phyloP scores from a whole-genome alignment of 352 stramenopile genomes.

The Phytophthora ohioensis region DNA sequence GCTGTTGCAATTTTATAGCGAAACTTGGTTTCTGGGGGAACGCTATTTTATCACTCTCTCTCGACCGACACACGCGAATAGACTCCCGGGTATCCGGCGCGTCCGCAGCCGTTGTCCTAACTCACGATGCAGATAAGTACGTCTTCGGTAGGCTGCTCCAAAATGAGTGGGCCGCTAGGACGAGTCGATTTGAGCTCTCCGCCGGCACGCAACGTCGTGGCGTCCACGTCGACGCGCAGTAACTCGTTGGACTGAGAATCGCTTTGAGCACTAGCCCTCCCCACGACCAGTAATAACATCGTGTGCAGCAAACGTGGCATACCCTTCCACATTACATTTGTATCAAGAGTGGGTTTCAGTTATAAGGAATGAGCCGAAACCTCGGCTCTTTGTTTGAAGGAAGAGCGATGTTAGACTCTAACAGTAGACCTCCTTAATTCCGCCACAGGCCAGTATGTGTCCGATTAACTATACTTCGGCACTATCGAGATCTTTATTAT shows the following conservation, averaged over 20 bases:
- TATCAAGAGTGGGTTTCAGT: too few species aligned
- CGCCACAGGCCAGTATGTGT: too few species aligned
- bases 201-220: constrained; percentile 65
- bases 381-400: too few species aligned
- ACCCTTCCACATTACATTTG: too few species aligned
- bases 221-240: constrained; percentile 40
- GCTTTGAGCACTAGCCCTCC: constrained; percentile 28
- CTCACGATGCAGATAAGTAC: constrained; percentile 62
- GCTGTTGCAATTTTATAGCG: constrained; percentile 12
- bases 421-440: too few species aligned
- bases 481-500: too few species aligned
- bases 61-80: constrained; percentile 60
- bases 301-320: too few species aligned
- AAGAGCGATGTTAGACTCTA: too few species aligned
- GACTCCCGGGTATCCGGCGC: constrained; percentile 48
- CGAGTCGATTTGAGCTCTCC: constrained; percentile 55
- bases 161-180: constrained; percentile 47
- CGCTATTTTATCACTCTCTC: constrained; percentile 33
- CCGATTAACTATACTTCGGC: too few species aligned
- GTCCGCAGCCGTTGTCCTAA: constrained; percentile 66
- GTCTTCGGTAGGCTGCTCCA: constrained; percentile 41
- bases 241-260: constrained; percentile 32
- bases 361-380: too few species aligned
- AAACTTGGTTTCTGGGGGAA: constrained; percentile 23
- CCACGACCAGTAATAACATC: constrained; percentile 30